These are phyloP conservation scores for Corymbia citriodora DNA, from an alignment of 441 rosid species.

Conservation along the genomic window DNA sequence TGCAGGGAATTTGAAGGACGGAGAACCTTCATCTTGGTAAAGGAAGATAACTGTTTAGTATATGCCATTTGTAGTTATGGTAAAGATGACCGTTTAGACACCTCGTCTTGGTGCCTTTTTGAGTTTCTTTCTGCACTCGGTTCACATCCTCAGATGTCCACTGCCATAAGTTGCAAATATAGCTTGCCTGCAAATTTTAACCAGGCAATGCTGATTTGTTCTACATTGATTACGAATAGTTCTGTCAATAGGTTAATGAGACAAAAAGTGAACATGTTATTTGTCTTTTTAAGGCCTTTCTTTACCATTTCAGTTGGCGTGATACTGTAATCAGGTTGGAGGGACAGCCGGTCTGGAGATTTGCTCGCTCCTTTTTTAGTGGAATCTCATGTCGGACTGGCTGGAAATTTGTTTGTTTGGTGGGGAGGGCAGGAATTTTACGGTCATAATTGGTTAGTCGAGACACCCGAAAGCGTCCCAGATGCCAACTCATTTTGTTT, in stretches of 20 bases:
- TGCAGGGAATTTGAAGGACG: neutral
- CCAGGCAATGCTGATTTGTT: neutral
- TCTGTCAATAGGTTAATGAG: neutral
- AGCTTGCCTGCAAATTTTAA: neutral
- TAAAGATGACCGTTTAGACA: neutral
- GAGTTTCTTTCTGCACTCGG: neutral
- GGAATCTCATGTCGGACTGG: neutral
- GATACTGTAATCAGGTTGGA: neutral
- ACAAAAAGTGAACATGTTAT: neutral
- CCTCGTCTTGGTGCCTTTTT: neutral
- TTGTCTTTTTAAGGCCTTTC: neutral
- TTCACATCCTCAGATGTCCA: neutral
- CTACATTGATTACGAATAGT: neutral
- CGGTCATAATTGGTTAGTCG: neutral
- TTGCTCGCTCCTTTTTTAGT: neutral
- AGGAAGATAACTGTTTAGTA: neutral
- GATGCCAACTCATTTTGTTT: neutral
- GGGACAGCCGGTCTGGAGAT: neutral
- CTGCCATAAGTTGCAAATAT: neutral
- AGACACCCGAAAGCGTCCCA: neutral
- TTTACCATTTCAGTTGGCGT: neutral
- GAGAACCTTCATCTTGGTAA: neutral
- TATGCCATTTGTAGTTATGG: neutral
- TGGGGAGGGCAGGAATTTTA: neutral
- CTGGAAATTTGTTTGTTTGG: neutral